Evolutionary conservation across 176 grass and related monocot species (phyloP).

Genomic region (Paspalum notatum): DNA sequence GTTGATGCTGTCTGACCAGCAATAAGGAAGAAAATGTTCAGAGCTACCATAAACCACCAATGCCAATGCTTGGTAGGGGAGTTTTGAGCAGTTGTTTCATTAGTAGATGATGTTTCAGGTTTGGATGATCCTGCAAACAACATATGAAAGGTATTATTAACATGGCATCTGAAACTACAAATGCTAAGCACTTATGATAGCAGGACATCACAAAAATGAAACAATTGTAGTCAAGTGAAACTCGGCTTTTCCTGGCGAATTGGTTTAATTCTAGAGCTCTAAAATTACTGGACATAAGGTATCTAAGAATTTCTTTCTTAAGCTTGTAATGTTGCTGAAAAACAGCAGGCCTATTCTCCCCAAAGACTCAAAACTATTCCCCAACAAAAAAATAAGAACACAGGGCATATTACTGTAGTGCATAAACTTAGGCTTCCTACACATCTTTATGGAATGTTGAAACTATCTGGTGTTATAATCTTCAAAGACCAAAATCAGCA

Average conservation of each 20-base stretch:
- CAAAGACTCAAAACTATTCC: background rate
- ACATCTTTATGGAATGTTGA: background rate
- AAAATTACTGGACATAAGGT: background rate
- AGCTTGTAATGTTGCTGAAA: background rate
- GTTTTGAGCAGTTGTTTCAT: background rate
- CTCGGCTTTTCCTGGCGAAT: background rate
- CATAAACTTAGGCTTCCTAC: background rate
- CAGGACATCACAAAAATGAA: conserved; percentile 2
- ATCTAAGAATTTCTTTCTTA: no score
- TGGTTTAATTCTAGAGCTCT: background rate
- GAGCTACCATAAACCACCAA: conserved; percentile 62
- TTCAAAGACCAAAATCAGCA: no score
- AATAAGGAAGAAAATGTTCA: conserved; percentile 81
- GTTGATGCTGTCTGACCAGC: conserved; percentile 65
- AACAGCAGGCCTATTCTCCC: background rate
- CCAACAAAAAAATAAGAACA: background rate
- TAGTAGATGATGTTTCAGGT: conserved; percentile 33
- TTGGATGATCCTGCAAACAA: conserved; percentile 57
- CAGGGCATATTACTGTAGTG: background rate
- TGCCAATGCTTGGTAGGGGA: conserved; percentile 42
- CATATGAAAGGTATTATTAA: background rate
- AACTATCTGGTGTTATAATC: background rate
- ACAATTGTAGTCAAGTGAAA: background rate
- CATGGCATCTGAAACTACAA: background rate
- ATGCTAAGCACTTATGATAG: background rate